Evolutionary conservation across 306 rosid species (phyloP).

Genomic region (Carpinus viminea): DNA sequence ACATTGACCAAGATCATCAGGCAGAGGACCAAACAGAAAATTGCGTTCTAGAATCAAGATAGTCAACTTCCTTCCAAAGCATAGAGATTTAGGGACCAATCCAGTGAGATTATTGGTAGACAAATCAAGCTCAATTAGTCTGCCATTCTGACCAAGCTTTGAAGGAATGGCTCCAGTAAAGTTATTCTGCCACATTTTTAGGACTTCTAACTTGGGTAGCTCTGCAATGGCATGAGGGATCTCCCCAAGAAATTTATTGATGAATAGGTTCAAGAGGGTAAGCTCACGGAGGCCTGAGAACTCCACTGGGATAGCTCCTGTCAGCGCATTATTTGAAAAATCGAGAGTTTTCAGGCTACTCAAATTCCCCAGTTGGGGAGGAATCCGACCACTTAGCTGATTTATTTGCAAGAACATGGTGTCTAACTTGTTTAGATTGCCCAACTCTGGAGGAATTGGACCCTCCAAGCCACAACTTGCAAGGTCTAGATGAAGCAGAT

Average conservation of each 20-base stretch:
- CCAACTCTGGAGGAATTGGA: conserved; percentile 72
- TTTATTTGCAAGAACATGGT: conserved; percentile 84
- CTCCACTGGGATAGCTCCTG: conserved; percentile 70
- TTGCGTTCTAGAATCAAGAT: conserved; percentile 71
- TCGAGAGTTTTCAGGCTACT: conserved; percentile 66
- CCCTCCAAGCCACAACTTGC: conserved; percentile 78
- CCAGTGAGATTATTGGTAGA: conserved; percentile 94
- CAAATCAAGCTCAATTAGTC: conserved; percentile 61
- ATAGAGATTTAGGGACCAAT: conserved; percentile 58
- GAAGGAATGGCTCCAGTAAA: conserved; percentile 81
- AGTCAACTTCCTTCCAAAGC: conserved; percentile 61
- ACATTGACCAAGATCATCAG: conserved; percentile 73
- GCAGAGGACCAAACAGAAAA: conserved; percentile 82
- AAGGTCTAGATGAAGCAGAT: conserved; percentile 73
- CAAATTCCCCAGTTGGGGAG: conserved; percentile 66
- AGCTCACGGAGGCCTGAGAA: conserved; percentile 66
- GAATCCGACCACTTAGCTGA: conserved; percentile 68
- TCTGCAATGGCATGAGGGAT: conserved; percentile 66
- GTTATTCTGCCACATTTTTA: conserved; percentile 82
- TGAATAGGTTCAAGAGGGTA: conserved; percentile 70
- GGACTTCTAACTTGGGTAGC: conserved; percentile 64
- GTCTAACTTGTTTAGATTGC: conserved; percentile 61
- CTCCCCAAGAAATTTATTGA: conserved; percentile 79
- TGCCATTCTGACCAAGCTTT: conserved; percentile 73
- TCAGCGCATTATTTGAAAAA: conserved; percentile 74